Base-by-base conservation (phyloP, 371 early-diverging fungal genomes). In the Circinella umbellata region DNA sequence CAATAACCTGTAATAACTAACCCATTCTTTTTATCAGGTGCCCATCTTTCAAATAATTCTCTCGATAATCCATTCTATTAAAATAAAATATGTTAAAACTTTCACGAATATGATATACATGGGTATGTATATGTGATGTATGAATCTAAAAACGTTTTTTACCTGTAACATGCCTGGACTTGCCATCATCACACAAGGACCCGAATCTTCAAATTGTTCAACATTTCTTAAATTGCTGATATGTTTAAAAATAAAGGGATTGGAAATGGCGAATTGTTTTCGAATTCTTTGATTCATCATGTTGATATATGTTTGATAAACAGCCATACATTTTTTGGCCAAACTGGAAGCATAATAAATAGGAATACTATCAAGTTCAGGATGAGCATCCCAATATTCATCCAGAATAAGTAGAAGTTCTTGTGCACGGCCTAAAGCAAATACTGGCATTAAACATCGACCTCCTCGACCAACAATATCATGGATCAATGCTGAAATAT, bases 181-280 rank as follows among this genome's bases (percentile, higher is more conserved):
- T 35, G 99, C 99, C 95, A 99, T 94, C 92, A 99, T 98, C 11
- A 99, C 99, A 87, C 99, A 99, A 1, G 99, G 99, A 0, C 99
- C 99, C 1, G 90, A 88, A 72, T 99, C 99, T 64, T 99, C 99
- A 81, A 99, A 98, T 59, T 92, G 91, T n/a, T 92, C 91, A 70
- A 97, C 91, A 71, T 94, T 93, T 70, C 93, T 93, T 61, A 99
- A 85, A 75, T 98, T 96, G 55, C 95, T 91, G 76, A 99, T 98
- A 81, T 99, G 95, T 73, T 96, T 96, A 80, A 99, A 99, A 27
- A 94, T 91, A 83, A 99, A 99, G 6, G 99, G 99, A 80, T 99
- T 99, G 46, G 93, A 93, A 13, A 90, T 91, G 55, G 92, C 91
- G 73, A 96, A 93, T 77, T 98, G 97, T 73, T 93, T 90, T 55